Conservation (phyloP, 2,329 filamentous ascomycete genomes). For the Aureobasidium melanogenum region DNA sequence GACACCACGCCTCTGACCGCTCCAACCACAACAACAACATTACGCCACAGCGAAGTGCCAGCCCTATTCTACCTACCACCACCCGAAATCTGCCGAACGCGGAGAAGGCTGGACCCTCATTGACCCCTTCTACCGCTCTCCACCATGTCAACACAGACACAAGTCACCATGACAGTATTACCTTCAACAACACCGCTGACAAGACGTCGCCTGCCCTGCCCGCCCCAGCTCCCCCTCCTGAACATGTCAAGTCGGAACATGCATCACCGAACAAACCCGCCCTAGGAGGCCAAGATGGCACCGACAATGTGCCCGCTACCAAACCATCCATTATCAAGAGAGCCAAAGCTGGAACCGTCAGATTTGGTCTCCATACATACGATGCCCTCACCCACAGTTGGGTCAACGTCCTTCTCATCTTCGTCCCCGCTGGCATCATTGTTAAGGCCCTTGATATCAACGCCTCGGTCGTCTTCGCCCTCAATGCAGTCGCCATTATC, state of each 20-base stretch:
- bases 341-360: slow-evolving; percentile 40
- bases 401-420: slow-evolving; percentile 68
- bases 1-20: slow-evolving; percentile 32
- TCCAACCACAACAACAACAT: slow-evolving; percentile 13
- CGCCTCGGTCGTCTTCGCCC: slow-evolving; percentile 38
- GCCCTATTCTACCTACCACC: slow-evolving; percentile 25
- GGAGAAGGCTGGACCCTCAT: slow-evolving; percentile 8
- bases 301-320: slow-evolving; percentile 13
- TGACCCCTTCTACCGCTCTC: slow-evolving; percentile 7
- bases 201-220: slow-evolving; percentile 20
- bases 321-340: slow-evolving; percentile 41
- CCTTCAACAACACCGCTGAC: slow-evolving; percentile 23
- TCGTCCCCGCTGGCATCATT: slow-evolving; percentile 69
- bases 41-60: slow-evolving; percentile 17
- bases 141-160: slow-evolving; percentile 15
- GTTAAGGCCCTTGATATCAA: slow-evolving; percentile 40
- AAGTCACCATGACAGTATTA: slow-evolving; percentile 20
- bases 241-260: slow-evolving; percentile 36
- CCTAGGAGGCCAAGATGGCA: slow-evolving; percentile 33
- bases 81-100: slow-evolving; percentile 8
- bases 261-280: slow-evolving; percentile 45
- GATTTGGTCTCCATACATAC: slow-evolving; percentile 47
- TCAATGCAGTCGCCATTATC: slow-evolving; percentile 45
- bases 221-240: slow-evolving; percentile 27
- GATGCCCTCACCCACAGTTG: slow-evolving; percentile 62